Base-by-base conservation (phyloP, 257 asterid genomes). In the Voacanga thouarsii region DNA sequence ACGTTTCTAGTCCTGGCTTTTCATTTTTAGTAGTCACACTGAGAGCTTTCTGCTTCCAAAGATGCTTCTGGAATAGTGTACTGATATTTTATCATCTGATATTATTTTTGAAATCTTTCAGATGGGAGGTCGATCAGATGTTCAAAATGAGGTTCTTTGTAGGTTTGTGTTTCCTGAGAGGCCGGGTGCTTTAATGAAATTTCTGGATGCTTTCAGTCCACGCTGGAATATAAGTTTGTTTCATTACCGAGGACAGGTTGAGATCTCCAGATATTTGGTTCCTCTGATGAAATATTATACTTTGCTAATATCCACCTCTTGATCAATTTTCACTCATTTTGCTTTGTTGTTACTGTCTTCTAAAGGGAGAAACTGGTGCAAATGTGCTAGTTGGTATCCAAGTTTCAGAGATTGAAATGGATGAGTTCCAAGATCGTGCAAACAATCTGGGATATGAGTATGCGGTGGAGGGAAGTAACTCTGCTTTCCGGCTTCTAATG, bases 201-300 rank as follows among this genome's bases (percentile, higher is more conserved):
- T 95, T 72, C 89, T 95, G 94, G 97, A 89, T 78, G 88, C 87
- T 73, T 84, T 95, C 84, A 93, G 98, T 82, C 98, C 97, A 24
- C 93, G 94, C 23, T 95, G 99, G 99, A 95, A 95, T 77, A 95
- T 95, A 79, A 95, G 94, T 79, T 88, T 95, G 88, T 95, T 95
- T 88, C 99, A 95, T 75, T 95, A 95, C 84, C 94, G 99, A 49
- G 92, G 91, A 66, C 98, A 93, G 98, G 99, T 95, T 75, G 41
- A 47, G 15, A 85, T 55, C 74, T 18, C 51, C 21, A n/a, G 55
- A 43, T 77, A 33, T 70, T 37, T 55, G 16, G 69, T 66, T 30
- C 57, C 65, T 53, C 66, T 53, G 44, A 55, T 60, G 19, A 33
- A 53, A 47, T 53, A 71, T 50, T 77, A 67, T 50, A 6, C 56